phyloP scores from a whole-genome alignment of 257 asterid species.

The Osmanthus fragrans region DNA sequence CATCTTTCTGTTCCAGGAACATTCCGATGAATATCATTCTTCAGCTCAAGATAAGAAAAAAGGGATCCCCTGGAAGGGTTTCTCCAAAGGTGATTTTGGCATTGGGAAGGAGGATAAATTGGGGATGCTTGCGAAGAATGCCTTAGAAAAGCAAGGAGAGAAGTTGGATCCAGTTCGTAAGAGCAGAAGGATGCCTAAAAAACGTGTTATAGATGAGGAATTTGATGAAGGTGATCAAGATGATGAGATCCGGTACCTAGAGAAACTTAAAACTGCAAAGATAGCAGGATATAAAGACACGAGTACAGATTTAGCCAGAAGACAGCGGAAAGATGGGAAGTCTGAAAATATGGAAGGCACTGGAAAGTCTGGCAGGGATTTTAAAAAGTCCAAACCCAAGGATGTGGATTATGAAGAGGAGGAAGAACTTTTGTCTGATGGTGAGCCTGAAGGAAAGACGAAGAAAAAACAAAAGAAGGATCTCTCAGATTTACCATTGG shows the following conservation, averaged over 20 bases:
- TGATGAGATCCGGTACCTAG: slow-evolving; percentile 87
- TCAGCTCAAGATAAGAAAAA: slow-evolving; percentile 54
- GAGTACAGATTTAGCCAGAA: slow-evolving; percentile 54
- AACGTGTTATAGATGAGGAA: slow-evolving; percentile 67
- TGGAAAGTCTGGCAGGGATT: slow-evolving; percentile 47
- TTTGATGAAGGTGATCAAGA: slow-evolving; percentile 83
- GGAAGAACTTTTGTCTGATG: slow-evolving; percentile 53
- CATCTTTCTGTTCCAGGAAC: slow-evolving; percentile 51
- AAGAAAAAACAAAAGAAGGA: slow-evolving; percentile 68
- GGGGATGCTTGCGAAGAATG: slow-evolving; percentile 39
- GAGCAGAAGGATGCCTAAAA: slow-evolving; percentile 84
- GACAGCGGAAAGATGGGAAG: slow-evolving; percentile 46
- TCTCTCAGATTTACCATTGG: slow-evolving; percentile 53
- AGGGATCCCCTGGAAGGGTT: slow-evolving; percentile 65
- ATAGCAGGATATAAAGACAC: slow-evolving; percentile 47
- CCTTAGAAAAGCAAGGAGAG: slow-evolving; percentile 55
- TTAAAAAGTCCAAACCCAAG: slow-evolving; percentile 52
- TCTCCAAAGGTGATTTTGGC: slow-evolving; percentile 47
- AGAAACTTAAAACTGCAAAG: slow-evolving; percentile 78
- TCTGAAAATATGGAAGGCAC: slow-evolving; percentile 43
- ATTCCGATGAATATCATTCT: slow-evolving; percentile 48
- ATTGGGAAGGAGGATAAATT: slow-evolving; percentile 57
- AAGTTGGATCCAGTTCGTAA: slow-evolving; percentile 77
- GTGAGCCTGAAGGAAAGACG: slow-evolving; percentile 56
- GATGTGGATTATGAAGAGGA: slow-evolving; percentile 64